Conservation (phyloP, 495 filamentous ascomycete genomes). For the Trichocladium antarcticum region DNA sequence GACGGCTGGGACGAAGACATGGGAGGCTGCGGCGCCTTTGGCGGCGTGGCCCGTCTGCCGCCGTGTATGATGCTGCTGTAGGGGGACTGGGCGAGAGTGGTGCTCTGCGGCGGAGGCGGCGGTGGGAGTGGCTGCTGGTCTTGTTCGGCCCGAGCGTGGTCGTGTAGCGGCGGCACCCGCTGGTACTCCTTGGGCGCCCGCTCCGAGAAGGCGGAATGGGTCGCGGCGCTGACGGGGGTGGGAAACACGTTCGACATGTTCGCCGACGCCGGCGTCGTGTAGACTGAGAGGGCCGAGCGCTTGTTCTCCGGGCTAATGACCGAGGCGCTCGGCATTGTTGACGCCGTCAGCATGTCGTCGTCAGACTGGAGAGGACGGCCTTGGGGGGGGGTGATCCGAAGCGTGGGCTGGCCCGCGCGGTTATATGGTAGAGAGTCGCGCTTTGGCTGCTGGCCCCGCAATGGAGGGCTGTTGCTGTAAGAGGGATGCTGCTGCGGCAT, state of each 20-base stretch:
- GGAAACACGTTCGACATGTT: slow-evolving; percentile 40
- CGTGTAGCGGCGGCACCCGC: slow-evolving; percentile 45
- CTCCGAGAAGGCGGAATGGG: slow-evolving; percentile 34
- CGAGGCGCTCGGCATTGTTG: slow-evolving; percentile 38
- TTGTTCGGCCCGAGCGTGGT: slow-evolving; percentile 40
- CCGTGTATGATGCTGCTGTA: slow-evolving; percentile 32
- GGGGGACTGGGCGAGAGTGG: slow-evolving; percentile 18
- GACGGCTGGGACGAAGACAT: slow-evolving; percentile 25
- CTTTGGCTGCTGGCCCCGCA: slow-evolving; percentile 23
- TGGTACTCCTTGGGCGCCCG: slow-evolving; percentile 42
- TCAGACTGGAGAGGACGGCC: slow-evolving; percentile 38
- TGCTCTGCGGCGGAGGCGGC: slow-evolving; percentile 18
- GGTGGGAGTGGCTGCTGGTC: slow-evolving; percentile 20
- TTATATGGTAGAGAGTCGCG: slow-evolving; percentile 42
- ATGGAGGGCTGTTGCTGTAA: slow-evolving; percentile 20
- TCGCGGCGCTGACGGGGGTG: slow-evolving; percentile 43
- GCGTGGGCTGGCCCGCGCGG: slow-evolving; percentile 40
- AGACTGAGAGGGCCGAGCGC: slow-evolving; percentile 40
- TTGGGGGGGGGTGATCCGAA: slow-evolving; percentile 47
- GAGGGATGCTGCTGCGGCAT: slow-evolving; percentile 38
- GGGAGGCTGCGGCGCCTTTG: slow-evolving; percentile 23
- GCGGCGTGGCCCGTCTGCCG: slow-evolving; percentile 36
- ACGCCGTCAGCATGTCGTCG: slow-evolving; percentile 39
- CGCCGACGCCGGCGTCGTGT: slow-evolving; percentile 28
- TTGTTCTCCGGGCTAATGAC: slow-evolving; percentile 45